A percentile compares a stretch with the other conserved stretches of the same genome.
phyloP scores from a whole-genome alignment of 345 rosid species.

The Heritiera littoralis region DNA sequence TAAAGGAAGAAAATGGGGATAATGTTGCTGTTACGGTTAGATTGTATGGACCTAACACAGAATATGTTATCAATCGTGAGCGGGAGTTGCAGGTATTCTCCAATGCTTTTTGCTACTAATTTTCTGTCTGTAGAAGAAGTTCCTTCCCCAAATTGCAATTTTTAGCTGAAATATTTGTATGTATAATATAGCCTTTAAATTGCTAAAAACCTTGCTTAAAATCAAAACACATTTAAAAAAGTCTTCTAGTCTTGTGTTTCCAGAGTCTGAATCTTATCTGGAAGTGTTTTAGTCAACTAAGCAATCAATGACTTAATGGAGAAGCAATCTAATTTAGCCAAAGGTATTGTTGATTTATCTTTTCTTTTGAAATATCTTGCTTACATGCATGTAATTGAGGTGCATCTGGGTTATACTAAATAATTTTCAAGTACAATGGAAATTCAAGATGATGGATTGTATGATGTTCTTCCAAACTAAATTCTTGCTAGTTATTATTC shows the following conservation, averaged over 20 bases:
- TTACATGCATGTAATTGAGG: not conserved
- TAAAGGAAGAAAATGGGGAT: constrained; percentile 58
- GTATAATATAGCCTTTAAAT: not conserved
- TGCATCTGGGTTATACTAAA: not conserved
- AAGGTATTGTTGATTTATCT: not conserved
- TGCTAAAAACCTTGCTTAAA: constrained; percentile 4
- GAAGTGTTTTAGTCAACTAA: constrained; percentile 14
- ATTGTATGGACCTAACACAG: constrained; percentile 90
- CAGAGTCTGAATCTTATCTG: not conserved
- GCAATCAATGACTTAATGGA: constrained; percentile 1
- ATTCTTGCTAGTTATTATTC: not conserved
- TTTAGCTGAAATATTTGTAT: not conserved
- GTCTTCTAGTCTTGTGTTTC: not conserved
- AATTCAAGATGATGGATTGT: not conserved
- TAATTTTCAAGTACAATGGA: not conserved
- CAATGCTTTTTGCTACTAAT: not conserved
- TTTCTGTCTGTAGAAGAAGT: not conserved
- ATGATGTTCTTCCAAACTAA: not conserved
- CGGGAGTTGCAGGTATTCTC: constrained; percentile 66
- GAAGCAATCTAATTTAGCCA: not conserved
- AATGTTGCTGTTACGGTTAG: constrained; percentile 65
- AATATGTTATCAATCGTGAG: constrained; percentile 78
- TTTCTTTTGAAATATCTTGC: not conserved
- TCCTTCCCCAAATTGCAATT: not conserved
- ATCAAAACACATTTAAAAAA: not conserved